Base-by-base conservation (phyloP, 495 filamentous ascomycete species). In the Penicillium turbatum region DNA sequence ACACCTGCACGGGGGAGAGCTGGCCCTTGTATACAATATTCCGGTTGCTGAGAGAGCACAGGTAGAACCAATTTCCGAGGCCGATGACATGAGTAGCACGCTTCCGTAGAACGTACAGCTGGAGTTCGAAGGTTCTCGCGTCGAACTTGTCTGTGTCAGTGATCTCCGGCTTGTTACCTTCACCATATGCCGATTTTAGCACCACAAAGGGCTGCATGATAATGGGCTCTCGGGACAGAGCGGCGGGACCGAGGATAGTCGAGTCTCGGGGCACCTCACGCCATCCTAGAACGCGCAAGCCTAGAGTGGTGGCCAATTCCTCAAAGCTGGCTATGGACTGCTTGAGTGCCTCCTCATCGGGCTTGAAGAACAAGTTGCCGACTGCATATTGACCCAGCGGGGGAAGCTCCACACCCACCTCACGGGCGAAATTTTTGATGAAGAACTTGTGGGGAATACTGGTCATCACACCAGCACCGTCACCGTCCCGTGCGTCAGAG, bases 11-110 rank as follows among this genome's bases (percentile, higher is more conserved):
- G 16, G 93, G 93, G 37, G 93, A 88, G 56, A 99, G 76, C 71
- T 99, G 93, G 55, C 93, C 93, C 81, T 99, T 99, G 79, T 99
- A 99, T 36, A 99, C 88, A 69, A 99, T 97, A 72, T 97, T 99
- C 69, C 90, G 90, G 82, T 96, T 97, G 70, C 90, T 96, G 56
- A 99, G 78, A 32, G 92, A 97, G 80, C 92, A 97, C 39, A 97
- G 76, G 68, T 99, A 99, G 79, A 97, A 99, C 93, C 93, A 99
- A 68, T 97, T 97, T 70, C 93, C 89, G 16, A 97, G 79, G 38
- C 95, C 93, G 67, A 97, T 92, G 54, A 88, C 84, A 72, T 96
- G 91, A 9, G 92, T 97, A 17, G 90, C 87, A 57, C 90, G 86
- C 82, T 99, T 99, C 55, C 93, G 86, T 48, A 99, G 80, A 49